Percentiles rank a stretch among this genome's conserved stretches.
These are phyloP conservation scores for Fusarium ambrosium DNA, from an alignment of 2,329 filamentous ascomycete genomes.

Conservation along the genomic window DNA sequence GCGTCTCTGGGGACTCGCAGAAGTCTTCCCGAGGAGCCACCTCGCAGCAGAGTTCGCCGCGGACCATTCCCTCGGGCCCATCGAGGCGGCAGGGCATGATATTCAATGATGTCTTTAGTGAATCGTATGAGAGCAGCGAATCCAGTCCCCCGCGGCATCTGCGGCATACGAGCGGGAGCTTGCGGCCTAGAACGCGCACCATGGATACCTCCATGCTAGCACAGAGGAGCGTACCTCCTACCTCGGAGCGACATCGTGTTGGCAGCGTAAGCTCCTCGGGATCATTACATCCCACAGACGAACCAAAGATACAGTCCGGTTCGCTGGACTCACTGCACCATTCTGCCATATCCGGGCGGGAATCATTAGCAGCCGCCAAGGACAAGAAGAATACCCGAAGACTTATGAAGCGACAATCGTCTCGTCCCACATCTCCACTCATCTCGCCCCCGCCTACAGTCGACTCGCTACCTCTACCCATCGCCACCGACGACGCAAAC, in stretches of 20 bases:
- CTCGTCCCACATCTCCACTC: slow-evolving; percentile 71
- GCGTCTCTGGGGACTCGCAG: slow-evolving; percentile 42
- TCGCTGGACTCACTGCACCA: slow-evolving; percentile 59
- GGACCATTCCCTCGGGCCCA: slow-evolving; percentile 52
- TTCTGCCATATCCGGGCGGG: slow-evolving; percentile 53
- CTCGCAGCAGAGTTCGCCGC: slow-evolving; percentile 52
- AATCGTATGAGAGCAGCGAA: slow-evolving; percentile 62
- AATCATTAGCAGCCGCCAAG: slow-evolving; percentile 52
- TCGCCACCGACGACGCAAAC: slow-evolving; percentile 76
- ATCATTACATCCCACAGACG: slow-evolving; percentile 66
- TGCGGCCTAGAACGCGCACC: slow-evolving; percentile 69
- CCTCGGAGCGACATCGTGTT: slow-evolving; percentile 71
- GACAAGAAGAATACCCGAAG: slow-evolving; percentile 65
- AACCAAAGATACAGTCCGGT: slow-evolving; percentile 57
- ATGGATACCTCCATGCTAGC: slow-evolving; percentile 69
- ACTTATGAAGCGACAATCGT: slow-evolving; percentile 67
- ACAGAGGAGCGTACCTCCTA: slow-evolving; percentile 55
- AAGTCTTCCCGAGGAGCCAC: slow-evolving; percentile 43
- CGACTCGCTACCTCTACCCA: slow-evolving; percentile 70
- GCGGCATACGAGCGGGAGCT: slow-evolving; percentile 51
- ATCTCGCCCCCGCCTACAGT: slow-evolving; percentile 68
- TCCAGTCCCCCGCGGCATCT: slow-evolving; percentile 56
- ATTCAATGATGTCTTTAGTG: slow-evolving; percentile 69
- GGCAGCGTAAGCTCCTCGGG: slow-evolving; percentile 77
- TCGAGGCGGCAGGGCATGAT: slow-evolving; percentile 70